Evolutionary conservation across 345 rosid genomes (phyloP), one percentile per base, ranked within the genome.

Genomic region (Combretum micranthum): DNA sequence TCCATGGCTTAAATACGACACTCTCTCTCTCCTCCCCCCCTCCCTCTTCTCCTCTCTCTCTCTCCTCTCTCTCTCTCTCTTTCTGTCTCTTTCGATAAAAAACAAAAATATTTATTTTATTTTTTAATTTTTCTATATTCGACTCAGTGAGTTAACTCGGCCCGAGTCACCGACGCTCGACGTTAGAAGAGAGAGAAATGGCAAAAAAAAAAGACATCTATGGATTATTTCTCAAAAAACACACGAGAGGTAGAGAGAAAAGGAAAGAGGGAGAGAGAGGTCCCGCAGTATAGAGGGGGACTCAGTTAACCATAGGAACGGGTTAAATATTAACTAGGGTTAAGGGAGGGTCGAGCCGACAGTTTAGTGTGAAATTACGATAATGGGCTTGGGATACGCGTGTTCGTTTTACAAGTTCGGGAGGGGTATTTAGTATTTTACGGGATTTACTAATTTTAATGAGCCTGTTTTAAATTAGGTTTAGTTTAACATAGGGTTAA

Each of bases 81-180:
- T 50, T 59, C 47, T 48, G 56, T 48, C 53, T 15, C 49, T 46
- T 53, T 37, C 44, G 25, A 56, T 4, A 52, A 19, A 43, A 52
- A 32, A 23, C n/a, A 60, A 23, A 21, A 21, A 59, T 2, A 32
- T 32, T 32, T 32, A 4, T 32, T n/a, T n/a, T n/a, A n/a, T n/a
- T n/a, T n/a, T n/a, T n/a, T n/a, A n/a, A n/a, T n/a, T n/a, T n/a
- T 32, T 32, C 39, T 32, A 9, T 32, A 32, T 32, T 4, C 14
- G 37, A 66, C 77, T 72, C 76, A 80, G 55, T 42, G 56, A 50
- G 71, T 50, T 50, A 52, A 83, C 81, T 57, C 82, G 61, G 60
- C 13, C 62, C 71, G 89, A 78, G 95, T 80, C 93, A 87, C 90
- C 96, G 90, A 90, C 96, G 88, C 78, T 73, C 63, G 54, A 67